phyloP scores from a whole-genome alignment of 768 basidiomycete species.

The Suillus clintonianus region DNA sequence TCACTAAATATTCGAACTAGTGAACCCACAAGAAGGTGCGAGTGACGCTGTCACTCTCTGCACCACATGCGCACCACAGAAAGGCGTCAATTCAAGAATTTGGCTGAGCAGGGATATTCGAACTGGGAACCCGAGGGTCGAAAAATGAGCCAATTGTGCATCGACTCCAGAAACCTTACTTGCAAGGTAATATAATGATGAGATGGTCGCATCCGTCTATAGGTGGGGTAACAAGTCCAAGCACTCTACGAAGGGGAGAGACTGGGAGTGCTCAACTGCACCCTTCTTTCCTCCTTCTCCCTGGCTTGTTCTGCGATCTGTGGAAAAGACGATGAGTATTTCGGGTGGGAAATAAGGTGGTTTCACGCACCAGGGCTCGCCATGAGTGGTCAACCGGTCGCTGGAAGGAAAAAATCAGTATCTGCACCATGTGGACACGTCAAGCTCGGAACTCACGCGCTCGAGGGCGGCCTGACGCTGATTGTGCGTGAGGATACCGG shows the following conservation, averaged over 20 bases:
- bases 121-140: neutral
- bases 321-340: neutral
- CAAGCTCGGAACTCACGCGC: neutral
- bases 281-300: conserved; percentile 21
- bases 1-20: neutral
- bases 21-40: neutral
- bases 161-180: neutral
- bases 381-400: conserved; percentile 28
- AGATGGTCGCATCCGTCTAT: neutral
- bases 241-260: neutral
- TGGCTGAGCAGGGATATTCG: neutral
- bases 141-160: neutral
- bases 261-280: neutral
- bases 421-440: neutral
- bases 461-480: conserved; percentile 43
- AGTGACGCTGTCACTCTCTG: neutral
- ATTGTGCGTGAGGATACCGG: conserved; percentile 64
- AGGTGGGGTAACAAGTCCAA: neutral
- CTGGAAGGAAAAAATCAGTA: conserved; percentile 9
- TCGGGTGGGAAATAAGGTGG: neutral
- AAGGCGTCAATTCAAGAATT: neutral
- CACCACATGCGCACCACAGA: neutral
- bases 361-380: conserved; percentile 24
- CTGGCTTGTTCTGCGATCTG: conserved; percentile 31
- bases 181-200: neutral